Percentiles rank a stretch among this genome's conserved stretches.
Conservation (phyloP, 2,329 filamentous ascomycete genomes). For the Lasiodiplodia sp. region DNA sequence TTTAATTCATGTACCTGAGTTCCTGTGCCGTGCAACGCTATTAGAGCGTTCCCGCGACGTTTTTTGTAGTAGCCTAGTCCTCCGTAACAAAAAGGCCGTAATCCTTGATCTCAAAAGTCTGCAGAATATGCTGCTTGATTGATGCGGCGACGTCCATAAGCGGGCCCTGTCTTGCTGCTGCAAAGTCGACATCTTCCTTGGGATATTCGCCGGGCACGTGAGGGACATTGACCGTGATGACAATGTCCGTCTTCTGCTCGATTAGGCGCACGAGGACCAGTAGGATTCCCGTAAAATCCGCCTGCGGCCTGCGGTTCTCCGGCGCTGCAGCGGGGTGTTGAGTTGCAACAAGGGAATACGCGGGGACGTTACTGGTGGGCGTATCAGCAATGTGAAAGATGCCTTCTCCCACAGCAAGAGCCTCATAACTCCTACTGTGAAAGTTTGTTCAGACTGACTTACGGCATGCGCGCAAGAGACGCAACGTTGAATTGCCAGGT, state of each 20-base stretch:
- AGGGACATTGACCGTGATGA: conserved; percentile 88
- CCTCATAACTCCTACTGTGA: background rate
- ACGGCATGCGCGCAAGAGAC: conserved; percentile 47
- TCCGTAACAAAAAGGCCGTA: conserved; percentile 72
- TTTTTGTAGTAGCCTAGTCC: background rate
- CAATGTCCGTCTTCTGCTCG: conserved; percentile 75
- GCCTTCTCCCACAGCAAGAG: background rate
- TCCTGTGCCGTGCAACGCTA: too few species aligned
- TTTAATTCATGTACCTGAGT: background rate
- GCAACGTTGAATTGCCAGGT: conserved; percentile 42
- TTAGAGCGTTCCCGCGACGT: background rate
- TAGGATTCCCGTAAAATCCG: conserved; percentile 74
- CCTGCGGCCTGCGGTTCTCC: conserved; percentile 37
- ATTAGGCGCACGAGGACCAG: conserved; percentile 80
- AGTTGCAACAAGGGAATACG: conserved; percentile 73
- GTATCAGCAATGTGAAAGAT: background rate
- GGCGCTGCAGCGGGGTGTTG: conserved; percentile 50
- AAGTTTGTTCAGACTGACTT: conserved; percentile 35
- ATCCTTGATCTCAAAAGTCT: conserved; percentile 78
- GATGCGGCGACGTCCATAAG: conserved; percentile 68
- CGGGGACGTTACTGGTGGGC: conserved; percentile 57
- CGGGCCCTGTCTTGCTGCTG: conserved; percentile 70
- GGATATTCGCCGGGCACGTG: conserved; percentile 78
- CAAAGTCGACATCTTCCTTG: conserved; percentile 73
- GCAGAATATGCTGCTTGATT: conserved; percentile 74